Evolutionary conservation across 306 rosid genomes (phyloP).

Genomic region (Medicago arabica): DNA sequence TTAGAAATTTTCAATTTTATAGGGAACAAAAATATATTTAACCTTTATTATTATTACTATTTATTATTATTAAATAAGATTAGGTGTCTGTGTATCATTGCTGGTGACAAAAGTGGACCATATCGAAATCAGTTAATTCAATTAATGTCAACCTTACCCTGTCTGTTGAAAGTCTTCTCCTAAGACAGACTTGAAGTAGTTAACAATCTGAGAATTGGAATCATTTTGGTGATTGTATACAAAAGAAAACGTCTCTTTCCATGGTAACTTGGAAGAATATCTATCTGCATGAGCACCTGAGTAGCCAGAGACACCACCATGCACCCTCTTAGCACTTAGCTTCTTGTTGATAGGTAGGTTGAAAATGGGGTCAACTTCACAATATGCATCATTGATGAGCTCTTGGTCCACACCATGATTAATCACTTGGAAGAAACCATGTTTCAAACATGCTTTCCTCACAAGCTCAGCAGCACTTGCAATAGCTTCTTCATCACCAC

Average conservation of each 20-base stretch:
- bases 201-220: constrained; percentile 47
- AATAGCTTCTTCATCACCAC: constrained; percentile 47
- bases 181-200: constrained; percentile 60
- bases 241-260: constrained; percentile 80
- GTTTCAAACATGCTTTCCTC: constrained; percentile 57
- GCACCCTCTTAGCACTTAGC: constrained; percentile 45
- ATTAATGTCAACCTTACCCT: constrained; percentile 53
- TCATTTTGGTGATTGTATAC: constrained; percentile 18
- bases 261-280: constrained; percentile 62
- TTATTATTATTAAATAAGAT: too few relatives aligned
- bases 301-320: constrained; percentile 56
- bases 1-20: too few relatives aligned
- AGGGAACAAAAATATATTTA: too few relatives aligned
- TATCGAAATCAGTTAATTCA: neutral
- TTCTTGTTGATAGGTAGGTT: constrained; percentile 55
- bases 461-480: constrained; percentile 54
- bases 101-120: constrained; percentile 6
- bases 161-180: constrained; percentile 59
- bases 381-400: constrained; percentile 59
- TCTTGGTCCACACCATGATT: constrained; percentile 63
- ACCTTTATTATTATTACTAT: too few relatives aligned
- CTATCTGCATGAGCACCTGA: constrained; percentile 82
- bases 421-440: constrained; percentile 72
- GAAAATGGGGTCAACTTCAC: constrained; percentile 58
- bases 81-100: too few relatives aligned